Conservation (phyloP, 805 yeast genomes). For the Saturnispora galanensis region DNA sequence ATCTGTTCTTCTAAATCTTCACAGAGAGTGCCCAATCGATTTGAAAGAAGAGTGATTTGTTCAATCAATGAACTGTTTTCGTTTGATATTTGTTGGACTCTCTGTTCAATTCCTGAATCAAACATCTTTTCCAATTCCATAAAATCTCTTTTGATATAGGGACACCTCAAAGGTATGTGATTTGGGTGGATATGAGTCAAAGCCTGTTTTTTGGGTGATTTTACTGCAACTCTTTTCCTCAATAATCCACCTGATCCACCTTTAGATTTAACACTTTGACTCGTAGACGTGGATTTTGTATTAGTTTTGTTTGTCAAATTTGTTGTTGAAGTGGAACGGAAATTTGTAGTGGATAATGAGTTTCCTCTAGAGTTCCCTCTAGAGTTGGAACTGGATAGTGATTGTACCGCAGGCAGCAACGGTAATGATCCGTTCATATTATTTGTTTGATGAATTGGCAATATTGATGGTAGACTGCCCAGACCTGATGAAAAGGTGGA, state of each 20-base stretch:
- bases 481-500: background rate
- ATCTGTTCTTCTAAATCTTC: slow-evolving; percentile 21
- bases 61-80: slow-evolving; percentile 24
- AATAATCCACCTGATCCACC: slow-evolving; percentile 2
- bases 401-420: no score
- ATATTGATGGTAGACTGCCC: background rate
- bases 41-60: slow-evolving; percentile 19
- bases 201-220: background rate
- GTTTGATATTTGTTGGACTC: slow-evolving; percentile 18
- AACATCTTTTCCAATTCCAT: slow-evolving; percentile 21
- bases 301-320: background rate
- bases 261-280: background rate
- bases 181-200: slow-evolving; percentile 1
- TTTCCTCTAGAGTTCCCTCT: no score
- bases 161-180: slow-evolving; percentile 8
- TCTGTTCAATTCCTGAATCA: slow-evolving; percentile 17
- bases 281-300: background rate
- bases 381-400: no score
- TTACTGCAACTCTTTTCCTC: background rate
- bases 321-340: background rate
- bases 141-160: slow-evolving; percentile 17
- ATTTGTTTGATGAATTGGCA: slow-evolving; percentile 1
- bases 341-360: background rate
- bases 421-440: background rate
- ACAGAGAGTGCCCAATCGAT: slow-evolving; percentile 23